These are phyloP conservation scores for Boletellus sp. DNA, from an alignment of 768 basidiomycete genomes.

Conservation along the genomic window DNA sequence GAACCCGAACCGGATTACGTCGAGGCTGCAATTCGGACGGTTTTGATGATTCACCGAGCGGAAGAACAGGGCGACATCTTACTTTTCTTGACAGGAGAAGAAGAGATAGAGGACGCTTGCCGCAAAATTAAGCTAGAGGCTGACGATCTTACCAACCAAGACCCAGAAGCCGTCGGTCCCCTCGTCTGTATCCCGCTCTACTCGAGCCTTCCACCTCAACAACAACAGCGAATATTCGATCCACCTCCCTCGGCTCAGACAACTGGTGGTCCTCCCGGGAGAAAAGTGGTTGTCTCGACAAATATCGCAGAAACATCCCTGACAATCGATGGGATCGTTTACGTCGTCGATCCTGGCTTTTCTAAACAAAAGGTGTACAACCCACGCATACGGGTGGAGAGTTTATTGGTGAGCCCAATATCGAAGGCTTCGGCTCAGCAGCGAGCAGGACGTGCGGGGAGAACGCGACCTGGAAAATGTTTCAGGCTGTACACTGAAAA, in stretches of 20 bases:
- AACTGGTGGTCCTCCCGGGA: slow-evolving; percentile 72
- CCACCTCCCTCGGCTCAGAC: slow-evolving; percentile 64
- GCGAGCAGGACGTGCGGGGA: slow-evolving; percentile 91
- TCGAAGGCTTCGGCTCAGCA: slow-evolving; percentile 97
- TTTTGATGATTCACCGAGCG: slow-evolving; percentile 94
- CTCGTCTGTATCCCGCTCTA: slow-evolving; percentile 90
- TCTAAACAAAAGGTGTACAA: slow-evolving; percentile 99
- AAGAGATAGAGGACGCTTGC: slow-evolving; percentile 97
- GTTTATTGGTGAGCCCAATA: slow-evolving; percentile 88
- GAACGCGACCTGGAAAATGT: slow-evolving; percentile 95
- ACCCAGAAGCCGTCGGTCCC: slow-evolving; percentile 77
- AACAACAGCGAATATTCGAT: slow-evolving; percentile 97
- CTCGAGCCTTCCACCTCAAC: slow-evolving; percentile 88
- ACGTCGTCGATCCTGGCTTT: slow-evolving; percentile 96
- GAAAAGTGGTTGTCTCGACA: slow-evolving; percentile 93
- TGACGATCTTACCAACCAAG: slow-evolving; percentile 72
- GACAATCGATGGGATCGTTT: slow-evolving; percentile 99
- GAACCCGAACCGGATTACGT: slow-evolving; percentile 95
- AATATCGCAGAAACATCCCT: slow-evolving; percentile 98
- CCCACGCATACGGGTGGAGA: slow-evolving; percentile 94
- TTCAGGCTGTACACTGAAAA: slow-evolving; percentile 96
- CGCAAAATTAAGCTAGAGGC: slow-evolving; percentile 89
- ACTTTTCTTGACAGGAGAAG: slow-evolving; percentile 95
- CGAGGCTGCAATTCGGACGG: slow-evolving; percentile 93
- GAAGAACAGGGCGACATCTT: slow-evolving; percentile 92